Evolutionary conservation across 2,329 filamentous ascomycete genomes (phyloP), one percentile per base, ranked within the genome.

Genomic region (Ophiosphaerella herpotricha): DNA sequence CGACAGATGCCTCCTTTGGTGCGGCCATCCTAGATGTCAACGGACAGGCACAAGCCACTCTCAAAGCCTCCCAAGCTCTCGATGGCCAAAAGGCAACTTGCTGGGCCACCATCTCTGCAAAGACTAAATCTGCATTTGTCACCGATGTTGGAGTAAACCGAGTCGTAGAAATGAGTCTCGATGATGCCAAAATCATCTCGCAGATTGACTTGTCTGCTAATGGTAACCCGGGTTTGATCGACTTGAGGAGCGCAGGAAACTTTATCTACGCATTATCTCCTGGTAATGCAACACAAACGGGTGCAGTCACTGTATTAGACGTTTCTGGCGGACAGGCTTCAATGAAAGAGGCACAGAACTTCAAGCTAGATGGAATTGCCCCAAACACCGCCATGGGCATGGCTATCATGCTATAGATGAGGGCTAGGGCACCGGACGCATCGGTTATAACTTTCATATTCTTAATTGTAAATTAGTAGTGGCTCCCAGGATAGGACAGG

Each of bases 1-100:
- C 76, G 0, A 82, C 83, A 0, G 84, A 87, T 47, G 79, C 83
- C 0, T 80, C 81, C 0, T 85, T 86, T 45, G 84, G 84, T 5
- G 79, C 71, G 0, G 78, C 76, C 0, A 73, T 84, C 5, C 63
- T 86, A 1, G 67, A 74, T 1, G 54, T 83, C 18, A 72, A 80
- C 39, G 39, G 56, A 0, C 39, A 45, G 3, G 71, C 52, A 7
- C 55, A 64, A 9, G 74, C 75, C 1, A 66, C 70, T 0, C 61
- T 77, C 0, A 67, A 71, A 32, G 72, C 70, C 14, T 46, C 43
- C 39, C 70, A 73, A n/a, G 56, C 62, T 1, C 70, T 87, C 11
- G 69, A 71, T 0, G 80, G 75, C 33, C 84, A 87, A 60, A 66
- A 52, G 6, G 81, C 82, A 1, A 84, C 81, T 0, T 87, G 84